phyloP scores from a whole-genome alignment of 768 basidiomycete genomes.

The Pleurotus tuber-regium region DNA sequence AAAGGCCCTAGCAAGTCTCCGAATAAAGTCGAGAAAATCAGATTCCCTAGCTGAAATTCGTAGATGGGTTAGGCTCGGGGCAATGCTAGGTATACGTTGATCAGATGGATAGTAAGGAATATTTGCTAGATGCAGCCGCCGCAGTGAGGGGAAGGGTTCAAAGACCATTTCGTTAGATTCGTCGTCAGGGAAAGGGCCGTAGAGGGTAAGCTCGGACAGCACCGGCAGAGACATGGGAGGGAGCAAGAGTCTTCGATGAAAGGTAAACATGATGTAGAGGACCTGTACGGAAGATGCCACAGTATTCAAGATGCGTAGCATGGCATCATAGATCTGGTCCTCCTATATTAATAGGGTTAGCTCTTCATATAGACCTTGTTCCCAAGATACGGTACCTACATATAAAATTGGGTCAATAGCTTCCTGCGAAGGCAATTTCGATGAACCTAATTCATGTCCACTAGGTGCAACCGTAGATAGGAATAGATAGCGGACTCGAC shows the following conservation, averaged over 20 bases:
- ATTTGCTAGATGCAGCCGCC: slow-evolving; percentile 19
- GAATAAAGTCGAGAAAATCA: neutral
- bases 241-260: slow-evolving; percentile 17
- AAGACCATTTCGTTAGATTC: slow-evolving; percentile 8
- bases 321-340: neutral
- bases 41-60: slow-evolving; percentile 10
- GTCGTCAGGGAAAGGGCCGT: slow-evolving; percentile 24
- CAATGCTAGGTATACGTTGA: slow-evolving; percentile 22
- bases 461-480: neutral
- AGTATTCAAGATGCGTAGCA: slow-evolving; percentile 17
- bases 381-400: neutral
- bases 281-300: slow-evolving; percentile 21
- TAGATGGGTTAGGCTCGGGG: slow-evolving; percentile 19
- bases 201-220: slow-evolving; percentile 23
- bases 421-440: neutral
- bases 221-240: slow-evolving; percentile 21
- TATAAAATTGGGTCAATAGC: neutral
- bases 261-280: slow-evolving; percentile 23
- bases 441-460: neutral
- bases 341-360: neutral
- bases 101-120: slow-evolving; percentile 20
- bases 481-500: neutral
- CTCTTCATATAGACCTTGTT: neutral
- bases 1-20: neutral
- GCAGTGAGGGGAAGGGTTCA: slow-evolving; percentile 22